Evolutionary conservation across 345 rosid species (phyloP), one percentile per base, ranked within the genome.

Genomic region (Angophora floribunda): DNA sequence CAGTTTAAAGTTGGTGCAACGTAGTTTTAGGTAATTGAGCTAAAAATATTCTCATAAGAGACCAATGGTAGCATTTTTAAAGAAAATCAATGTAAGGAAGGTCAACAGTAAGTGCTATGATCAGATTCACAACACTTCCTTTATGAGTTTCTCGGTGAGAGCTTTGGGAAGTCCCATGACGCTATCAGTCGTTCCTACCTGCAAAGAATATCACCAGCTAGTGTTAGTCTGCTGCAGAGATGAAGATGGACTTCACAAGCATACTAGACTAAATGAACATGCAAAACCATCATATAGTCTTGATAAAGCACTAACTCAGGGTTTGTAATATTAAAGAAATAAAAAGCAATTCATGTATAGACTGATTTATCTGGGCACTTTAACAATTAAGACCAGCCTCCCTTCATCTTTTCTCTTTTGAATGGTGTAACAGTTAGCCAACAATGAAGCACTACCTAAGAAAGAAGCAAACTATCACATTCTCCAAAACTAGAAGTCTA

Each of bases 121-220:
- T 49, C n/a, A 16, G 70, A 80, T 36, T 86, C 92, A 91, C 26
- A 95, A 90, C 44, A 93, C 95, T 90, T 94, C 95, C 91, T 91
- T 93, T 15, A 95, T 61, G 86, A 96, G 96, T 91, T 93, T 96
- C 88, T 95, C 90, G 3, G 96, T 92, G 41, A 95, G 93, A 85
- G 93, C 94, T 93, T 94, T 96, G 3, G 99, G 95, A 50, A 97
- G 97, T 90, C 98, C 98, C 99, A 96, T 97, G 91, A 97, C 97
- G 21, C 99, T 96, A 90, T 97, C 99, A 3, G 95, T 96, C 52
- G 97, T 95, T 88, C 99, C 99, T 47, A 93, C 94, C 99, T 97
- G 97, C 89, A 92, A 79, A 78, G 22, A 80, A 30, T 44, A 45
- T 52, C 44, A 50, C 7, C 89, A 59, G 41, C 50, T 30, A 50